Percentiles rank a stretch among this genome's conserved stretches.
Evolutionary conservation across 2,329 filamentous ascomycete genomes (phyloP).

Genomic region (Alternaria sp.): DNA sequence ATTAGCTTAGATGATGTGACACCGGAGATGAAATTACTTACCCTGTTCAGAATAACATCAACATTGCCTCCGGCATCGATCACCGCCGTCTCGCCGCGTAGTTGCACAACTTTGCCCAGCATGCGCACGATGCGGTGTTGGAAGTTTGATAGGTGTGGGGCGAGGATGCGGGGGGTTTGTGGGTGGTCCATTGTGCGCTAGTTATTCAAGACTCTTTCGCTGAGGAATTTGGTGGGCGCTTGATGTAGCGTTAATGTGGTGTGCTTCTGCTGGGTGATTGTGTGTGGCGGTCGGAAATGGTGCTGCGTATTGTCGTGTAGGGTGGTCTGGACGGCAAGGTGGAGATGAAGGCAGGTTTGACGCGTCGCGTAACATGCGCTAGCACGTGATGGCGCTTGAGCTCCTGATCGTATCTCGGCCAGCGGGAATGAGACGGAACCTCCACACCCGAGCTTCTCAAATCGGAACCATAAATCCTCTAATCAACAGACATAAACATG

Average conservation of each 20-base stretch:
- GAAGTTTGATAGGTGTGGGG: conserved; percentile 78
- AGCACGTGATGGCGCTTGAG: conserved; percentile 9
- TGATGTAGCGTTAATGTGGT: neutral
- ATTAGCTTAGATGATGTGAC: too few relatives aligned
- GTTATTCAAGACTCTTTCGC: too few relatives aligned
- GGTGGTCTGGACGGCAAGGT: neutral
- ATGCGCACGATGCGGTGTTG: conserved; percentile 76
- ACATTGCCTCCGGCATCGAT: conserved; percentile 81
- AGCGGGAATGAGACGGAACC: neutral
- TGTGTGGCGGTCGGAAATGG: neutral
- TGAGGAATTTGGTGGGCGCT: neutral
- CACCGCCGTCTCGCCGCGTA: conserved; percentile 79
- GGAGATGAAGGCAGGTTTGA: conserved; percentile 3
- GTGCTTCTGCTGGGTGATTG: neutral
- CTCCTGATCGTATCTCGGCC: neutral
- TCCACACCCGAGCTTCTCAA: neutral
- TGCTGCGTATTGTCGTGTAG: neutral
- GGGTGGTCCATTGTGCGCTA: conserved; percentile 39
- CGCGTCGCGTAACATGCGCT: conserved; percentile 13
- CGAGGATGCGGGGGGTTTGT: conserved; percentile 79
- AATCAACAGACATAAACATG: neutral
- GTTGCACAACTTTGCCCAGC: conserved; percentile 81
- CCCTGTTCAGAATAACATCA: conserved; percentile 74
- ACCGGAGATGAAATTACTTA: conserved; percentile 48
- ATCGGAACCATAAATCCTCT: neutral